Base-by-base conservation (phyloP, 1,284 basidiomycete species). In the Trametes sp. region DNA sequence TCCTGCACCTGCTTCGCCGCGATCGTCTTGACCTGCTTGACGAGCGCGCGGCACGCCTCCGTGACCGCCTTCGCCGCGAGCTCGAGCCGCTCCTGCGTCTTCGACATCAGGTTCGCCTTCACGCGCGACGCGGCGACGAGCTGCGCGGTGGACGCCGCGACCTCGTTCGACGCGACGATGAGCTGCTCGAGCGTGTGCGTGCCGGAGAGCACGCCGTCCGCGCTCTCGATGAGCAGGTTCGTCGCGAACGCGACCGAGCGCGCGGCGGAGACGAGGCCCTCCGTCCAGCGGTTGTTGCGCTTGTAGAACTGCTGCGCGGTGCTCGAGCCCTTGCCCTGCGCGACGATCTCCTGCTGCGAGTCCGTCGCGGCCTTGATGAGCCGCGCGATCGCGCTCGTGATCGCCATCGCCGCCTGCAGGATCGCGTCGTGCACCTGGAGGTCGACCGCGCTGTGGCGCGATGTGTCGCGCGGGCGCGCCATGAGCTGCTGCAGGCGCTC, bases 251-350 rank as follows among this genome's bases (percentile, higher is more conserved):
- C 98, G 52, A 99, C 98, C 7, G 98, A 89, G 77, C 98, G 98
- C 33, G 98, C 98, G 24, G 98, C 98, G 33, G 95, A 98, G 71
- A 99, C 97, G 68, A 99, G 89, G 69, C 98, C 98, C 77, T 99
- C 98, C 21, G 98, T 99, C 98, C 98, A 99, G 65, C 98, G 88
- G 79, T 99, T 98, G 88, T 99, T 98, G 66, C 93, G 90, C 83
- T 99, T 99, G 87, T 98, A 99, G 86, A 99, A 99, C 74, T 98
- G 97, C 78, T 98, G 95, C 23, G 83, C 88, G 26, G 95, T 88
- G 75, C 89, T 95, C 13, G 94, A 92, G 6, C 97, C 97, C 76
- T 89, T 93, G 66, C 98, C 98, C 78, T 97, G 91, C 4, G 92
- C 90, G 51, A 99, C 98, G 66, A 99, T 99, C 80, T 99, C 98